phyloP scores from a whole-genome alignment of 2,329 filamentous ascomycete species.

The Claviceps digitariae region DNA sequence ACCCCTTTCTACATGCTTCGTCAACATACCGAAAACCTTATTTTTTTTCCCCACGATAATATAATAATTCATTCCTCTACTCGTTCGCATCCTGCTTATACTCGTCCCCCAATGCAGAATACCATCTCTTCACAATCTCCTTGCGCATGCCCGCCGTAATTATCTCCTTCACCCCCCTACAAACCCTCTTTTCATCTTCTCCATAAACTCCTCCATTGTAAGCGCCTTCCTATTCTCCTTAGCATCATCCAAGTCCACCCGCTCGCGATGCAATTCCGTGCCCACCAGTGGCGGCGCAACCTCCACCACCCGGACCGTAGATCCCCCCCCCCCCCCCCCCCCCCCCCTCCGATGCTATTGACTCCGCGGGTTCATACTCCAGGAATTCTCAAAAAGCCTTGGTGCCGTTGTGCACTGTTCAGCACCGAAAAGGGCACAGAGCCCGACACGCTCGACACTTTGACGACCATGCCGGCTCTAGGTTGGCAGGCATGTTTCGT shows the following conservation, averaged over 20 bases:
- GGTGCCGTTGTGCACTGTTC: conserved; percentile 44
- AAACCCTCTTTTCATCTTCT: too few species aligned
- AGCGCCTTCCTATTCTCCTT: conserved; percentile 46
- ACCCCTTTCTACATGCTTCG: too few species aligned
- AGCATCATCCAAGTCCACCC: conserved; percentile 38
- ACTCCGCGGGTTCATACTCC: conserved; percentile 38
- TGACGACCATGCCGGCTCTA: too few species aligned
- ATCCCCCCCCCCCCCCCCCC: too few species aligned
- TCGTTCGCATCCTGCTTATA: conserved; percentile 7
- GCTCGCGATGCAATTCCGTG: conserved; percentile 41
- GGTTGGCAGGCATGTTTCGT: too few species aligned
- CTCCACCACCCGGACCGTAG: conserved; percentile 35
- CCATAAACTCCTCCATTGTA: too few species aligned
- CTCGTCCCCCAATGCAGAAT: conserved; percentile 21
- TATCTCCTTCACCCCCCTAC: too few species aligned
- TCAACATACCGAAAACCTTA: too few species aligned
- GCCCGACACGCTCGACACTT: conserved; percentile 38
- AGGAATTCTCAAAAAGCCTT: conserved; percentile 47
- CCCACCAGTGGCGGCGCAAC: conserved; percentile 41
- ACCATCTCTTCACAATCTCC: conserved; percentile 29
- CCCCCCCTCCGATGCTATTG: conserved; percentile 33
- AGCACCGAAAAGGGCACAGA: conserved; percentile 38
- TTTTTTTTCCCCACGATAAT: too few species aligned
- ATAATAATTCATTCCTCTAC: too few species aligned
- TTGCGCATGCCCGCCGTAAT: conserved; percentile 31